phyloP scores from a whole-genome alignment of 768 basidiomycete genomes.

The Astraeus odoratus region DNA sequence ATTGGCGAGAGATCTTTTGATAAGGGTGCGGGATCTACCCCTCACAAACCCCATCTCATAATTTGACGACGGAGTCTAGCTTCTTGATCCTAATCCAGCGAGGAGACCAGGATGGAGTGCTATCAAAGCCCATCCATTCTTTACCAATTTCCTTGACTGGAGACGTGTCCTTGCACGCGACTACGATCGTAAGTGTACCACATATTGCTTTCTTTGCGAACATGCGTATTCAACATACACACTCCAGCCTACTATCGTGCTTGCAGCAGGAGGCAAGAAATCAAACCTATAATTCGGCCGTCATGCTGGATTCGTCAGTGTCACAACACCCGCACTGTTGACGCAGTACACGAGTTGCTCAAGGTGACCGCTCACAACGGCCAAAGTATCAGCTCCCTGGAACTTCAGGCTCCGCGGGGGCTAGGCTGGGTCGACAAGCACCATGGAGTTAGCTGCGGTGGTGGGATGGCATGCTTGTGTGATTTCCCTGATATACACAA shows the following conservation, averaged over 20 bases:
- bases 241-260: not conserved
- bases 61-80: not conserved
- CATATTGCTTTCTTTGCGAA: not conserved
- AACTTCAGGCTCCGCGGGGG: not conserved
- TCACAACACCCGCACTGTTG: not conserved
- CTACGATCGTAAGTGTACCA: constrained; percentile 6
- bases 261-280: not conserved
- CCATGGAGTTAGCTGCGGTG: not conserved
- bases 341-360: not conserved
- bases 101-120: constrained; percentile 7
- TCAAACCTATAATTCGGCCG: not conserved
- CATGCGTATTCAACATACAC: not conserved
- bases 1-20: constrained; percentile 7
- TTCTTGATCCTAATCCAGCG: constrained; percentile 2
- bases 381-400: not conserved
- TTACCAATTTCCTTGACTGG: constrained; percentile 4
- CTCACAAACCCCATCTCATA: not conserved
- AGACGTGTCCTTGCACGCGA: constrained; percentile 2
- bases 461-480: not conserved
- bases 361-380: not conserved
- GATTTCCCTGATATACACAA: not conserved
- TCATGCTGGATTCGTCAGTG: constrained; percentile 1
- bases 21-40: not conserved
- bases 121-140: constrained; percentile 8
- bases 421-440: not conserved